phyloP scores from a whole-genome alignment of 352 stramenopile species.

The Pelagophyceae sp. region DNA sequence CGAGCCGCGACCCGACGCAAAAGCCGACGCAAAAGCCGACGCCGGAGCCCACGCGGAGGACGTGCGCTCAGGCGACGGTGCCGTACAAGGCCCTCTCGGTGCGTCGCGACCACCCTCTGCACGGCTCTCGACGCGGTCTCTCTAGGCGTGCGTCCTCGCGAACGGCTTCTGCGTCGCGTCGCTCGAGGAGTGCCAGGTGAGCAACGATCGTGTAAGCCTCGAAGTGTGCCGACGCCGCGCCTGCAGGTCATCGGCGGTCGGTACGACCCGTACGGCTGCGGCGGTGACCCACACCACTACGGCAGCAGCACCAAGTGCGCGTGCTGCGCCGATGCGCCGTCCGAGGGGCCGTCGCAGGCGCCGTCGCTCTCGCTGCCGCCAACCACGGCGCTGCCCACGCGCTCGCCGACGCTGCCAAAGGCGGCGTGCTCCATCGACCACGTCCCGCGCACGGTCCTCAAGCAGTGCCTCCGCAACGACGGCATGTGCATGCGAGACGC shows the following conservation, averaged over 20 bases:
- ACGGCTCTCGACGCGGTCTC: not conserved
- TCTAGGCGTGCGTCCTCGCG: constrained; percentile 11
- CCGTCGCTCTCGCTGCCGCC: not conserved
- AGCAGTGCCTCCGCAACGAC: not conserved
- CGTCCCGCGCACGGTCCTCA: not conserved
- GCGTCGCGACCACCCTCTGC: not conserved
- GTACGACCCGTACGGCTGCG: constrained; percentile 5
- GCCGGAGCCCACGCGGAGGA: not conserved
- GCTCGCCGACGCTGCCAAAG: not conserved
- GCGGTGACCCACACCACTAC: not conserved
- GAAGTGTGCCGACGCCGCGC: no score
- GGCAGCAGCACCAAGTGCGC: not conserved
- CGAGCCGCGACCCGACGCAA: not conserved
- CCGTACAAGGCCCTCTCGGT: constrained; percentile 2
- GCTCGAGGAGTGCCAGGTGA: not conserved
- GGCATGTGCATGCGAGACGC: not conserved
- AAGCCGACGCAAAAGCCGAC: not conserved
- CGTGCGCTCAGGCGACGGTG: not conserved
- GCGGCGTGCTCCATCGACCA: not conserved
- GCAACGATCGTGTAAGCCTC: no score
- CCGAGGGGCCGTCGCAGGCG: not conserved
- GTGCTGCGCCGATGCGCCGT: not conserved
- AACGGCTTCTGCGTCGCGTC: constrained; percentile 15
- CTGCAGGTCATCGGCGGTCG: not conserved
- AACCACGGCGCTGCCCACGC: not conserved